phyloP scores from a whole-genome alignment of 805 yeast species.

The Phaffomyces thermotolerans region DNA sequence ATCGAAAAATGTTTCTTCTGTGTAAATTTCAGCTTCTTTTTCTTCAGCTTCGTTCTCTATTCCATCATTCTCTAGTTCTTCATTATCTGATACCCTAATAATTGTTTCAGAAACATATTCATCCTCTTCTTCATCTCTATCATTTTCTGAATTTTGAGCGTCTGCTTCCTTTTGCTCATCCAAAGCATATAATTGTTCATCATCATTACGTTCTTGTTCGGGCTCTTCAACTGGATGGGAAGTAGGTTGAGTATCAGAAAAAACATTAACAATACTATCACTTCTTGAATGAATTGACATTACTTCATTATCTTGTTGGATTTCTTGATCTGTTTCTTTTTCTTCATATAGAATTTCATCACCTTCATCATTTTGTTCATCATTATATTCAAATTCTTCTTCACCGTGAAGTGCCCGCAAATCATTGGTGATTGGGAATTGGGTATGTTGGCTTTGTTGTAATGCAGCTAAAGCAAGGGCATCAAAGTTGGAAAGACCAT shows the following conservation, averaged over 20 bases:
- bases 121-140: constrained; percentile 1
- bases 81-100: neutral
- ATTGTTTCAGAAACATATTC: neutral
- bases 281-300: too few species aligned
- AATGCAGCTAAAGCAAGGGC: neutral
- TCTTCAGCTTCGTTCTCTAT: neutral
- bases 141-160: neutral
- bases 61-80: neutral
- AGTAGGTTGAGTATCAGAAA: too few species aligned
- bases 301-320: constrained; percentile 5
- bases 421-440: neutral
- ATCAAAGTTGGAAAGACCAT: neutral
- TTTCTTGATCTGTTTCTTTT: neutral
- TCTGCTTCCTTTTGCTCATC: constrained; percentile 7
- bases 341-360: neutral
- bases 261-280: too few species aligned
- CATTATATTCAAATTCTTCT: neutral
- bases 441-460: neutral
- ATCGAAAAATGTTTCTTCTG: constrained; percentile 16
- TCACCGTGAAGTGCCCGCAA: too few species aligned
- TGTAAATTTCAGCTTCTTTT: neutral
- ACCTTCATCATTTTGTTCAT: neutral
- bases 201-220: neutral
- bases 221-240: too few species aligned
- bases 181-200: neutral